Conservation (phyloP, 805 yeast species). For the Ascoidea tarda region DNA sequence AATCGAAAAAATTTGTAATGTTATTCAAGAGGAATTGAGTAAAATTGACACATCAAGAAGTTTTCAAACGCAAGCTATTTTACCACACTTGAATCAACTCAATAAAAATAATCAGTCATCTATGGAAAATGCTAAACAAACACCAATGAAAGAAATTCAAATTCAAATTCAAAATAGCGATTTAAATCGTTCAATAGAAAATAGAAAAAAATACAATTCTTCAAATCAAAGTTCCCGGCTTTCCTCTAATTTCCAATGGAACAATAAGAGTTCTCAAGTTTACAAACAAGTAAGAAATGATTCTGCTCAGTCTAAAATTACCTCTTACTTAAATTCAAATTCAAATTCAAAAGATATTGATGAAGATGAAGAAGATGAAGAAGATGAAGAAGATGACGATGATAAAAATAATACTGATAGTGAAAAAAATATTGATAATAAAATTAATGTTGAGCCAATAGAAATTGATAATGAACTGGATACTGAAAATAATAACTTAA, state of each 20-base stretch:
- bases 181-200: background rate
- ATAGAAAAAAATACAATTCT: background rate
- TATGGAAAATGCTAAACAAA: too few species aligned
- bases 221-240: slow-evolving; percentile 17
- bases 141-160: background rate
- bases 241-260: slow-evolving; percentile 5
- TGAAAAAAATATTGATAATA: background rate
- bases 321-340: slow-evolving; percentile 17
- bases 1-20: slow-evolving; percentile 38
- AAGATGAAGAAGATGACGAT: slow-evolving; percentile 1
- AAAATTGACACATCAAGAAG: slow-evolving; percentile 53
- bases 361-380: slow-evolving; percentile 1
- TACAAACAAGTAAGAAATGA: slow-evolving; percentile 63
- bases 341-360: slow-evolving; percentile 1
- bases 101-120: background rate
- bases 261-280: slow-evolving; percentile 28
- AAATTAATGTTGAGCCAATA: background rate
- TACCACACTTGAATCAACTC: slow-evolving; percentile 17
- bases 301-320: slow-evolving; percentile 41
- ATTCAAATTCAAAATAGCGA: background rate
- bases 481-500: background rate
- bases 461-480: slow-evolving; percentile 5
- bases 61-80: slow-evolving; percentile 48
- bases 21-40: slow-evolving; percentile 35
- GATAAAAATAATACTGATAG: background rate